These are phyloP conservation scores for Westerdykella ornata DNA, from an alignment of 2,329 filamentous ascomycete genomes.

Conservation along the genomic window DNA sequence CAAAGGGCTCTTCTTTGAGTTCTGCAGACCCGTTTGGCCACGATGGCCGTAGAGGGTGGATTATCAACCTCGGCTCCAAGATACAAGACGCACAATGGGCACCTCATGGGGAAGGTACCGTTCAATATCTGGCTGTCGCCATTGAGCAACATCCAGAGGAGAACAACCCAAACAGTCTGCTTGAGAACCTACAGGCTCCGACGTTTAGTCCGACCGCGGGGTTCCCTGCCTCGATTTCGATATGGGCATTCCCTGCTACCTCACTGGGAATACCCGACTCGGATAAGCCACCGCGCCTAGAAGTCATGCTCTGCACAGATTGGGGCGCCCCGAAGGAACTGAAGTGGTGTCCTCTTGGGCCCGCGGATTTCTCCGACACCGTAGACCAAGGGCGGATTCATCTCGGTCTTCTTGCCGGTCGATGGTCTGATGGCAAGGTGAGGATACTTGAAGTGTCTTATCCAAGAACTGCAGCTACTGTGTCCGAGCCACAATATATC, in stretches of 20 bases:
- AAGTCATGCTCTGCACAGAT: constrained; percentile 49
- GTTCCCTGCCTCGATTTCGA: constrained; percentile 49
- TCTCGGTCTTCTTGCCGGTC: constrained; percentile 50
- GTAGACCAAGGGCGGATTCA: constrained; percentile 26
- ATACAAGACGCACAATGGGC: constrained; percentile 47
- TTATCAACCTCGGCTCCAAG: constrained; percentile 51
- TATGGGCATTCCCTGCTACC: constrained; percentile 51
- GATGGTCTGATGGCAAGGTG: constrained; percentile 54
- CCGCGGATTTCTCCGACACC: constrained; percentile 14
- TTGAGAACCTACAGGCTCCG: constrained; percentile 36
- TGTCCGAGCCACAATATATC: constrained; percentile 25
- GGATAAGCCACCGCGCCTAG: constrained; percentile 40
- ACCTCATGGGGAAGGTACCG: constrained; percentile 37
- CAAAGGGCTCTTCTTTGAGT: constrained; percentile 39
- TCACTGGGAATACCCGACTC: constrained; percentile 40
- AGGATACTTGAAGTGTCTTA: constrained; percentile 48
- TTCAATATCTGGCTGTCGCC: constrained; percentile 52
- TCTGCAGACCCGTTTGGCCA: constrained; percentile 37
- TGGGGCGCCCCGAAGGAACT: constrained; percentile 52
- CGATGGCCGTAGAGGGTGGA: constrained; percentile 42
- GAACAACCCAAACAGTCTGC: constrained; percentile 17
- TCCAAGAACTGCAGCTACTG: constrained; percentile 6
- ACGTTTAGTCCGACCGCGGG: constrained; percentile 47
- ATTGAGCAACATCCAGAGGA: constrained; percentile 24
- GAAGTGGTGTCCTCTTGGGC: constrained; percentile 50